phyloP scores from a whole-genome alignment of 768 basidiomycete genomes.

The Xerocomus brunneocitrinus region DNA sequence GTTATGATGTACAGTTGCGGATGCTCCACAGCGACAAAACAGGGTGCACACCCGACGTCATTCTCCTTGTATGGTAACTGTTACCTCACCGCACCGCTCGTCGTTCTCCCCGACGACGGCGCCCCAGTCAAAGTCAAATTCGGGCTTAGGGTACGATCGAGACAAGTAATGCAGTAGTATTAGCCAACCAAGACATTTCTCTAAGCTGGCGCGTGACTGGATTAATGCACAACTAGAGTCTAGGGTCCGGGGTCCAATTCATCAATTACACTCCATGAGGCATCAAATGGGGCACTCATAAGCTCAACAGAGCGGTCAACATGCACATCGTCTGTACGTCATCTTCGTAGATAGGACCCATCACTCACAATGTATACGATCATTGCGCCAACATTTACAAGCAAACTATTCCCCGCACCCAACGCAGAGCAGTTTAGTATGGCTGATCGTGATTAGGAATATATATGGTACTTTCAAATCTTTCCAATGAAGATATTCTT shows the following conservation, averaged over 20 bases:
- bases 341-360: not conserved
- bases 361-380: not conserved
- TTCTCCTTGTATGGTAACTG: constrained; percentile 13
- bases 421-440: too few relatives aligned
- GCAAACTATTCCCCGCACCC: too few relatives aligned
- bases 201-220: too few relatives aligned
- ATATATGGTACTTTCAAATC: constrained; percentile 44
- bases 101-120: not conserved
- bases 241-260: too few relatives aligned
- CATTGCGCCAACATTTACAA: not conserved
- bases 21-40: constrained; percentile 34
- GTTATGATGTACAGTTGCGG: constrained; percentile 24
- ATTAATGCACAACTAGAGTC: too few relatives aligned
- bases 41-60: constrained; percentile 33
- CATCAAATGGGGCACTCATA: too few relatives aligned
- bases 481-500: constrained; percentile 82
- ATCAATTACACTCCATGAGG: not conserved
- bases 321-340: too few relatives aligned
- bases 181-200: too few relatives aligned
- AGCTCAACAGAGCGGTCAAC: too few relatives aligned
- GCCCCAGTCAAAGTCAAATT: not conserved
- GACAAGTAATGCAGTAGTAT: too few relatives aligned
- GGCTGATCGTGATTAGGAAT: not conserved
- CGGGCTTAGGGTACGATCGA: not conserved
- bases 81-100: constrained; percentile 2